These are phyloP conservation scores for Plasmodium malariae DNA, from an alignment of 169 alveolate genomes.

Conservation along the genomic window DNA sequence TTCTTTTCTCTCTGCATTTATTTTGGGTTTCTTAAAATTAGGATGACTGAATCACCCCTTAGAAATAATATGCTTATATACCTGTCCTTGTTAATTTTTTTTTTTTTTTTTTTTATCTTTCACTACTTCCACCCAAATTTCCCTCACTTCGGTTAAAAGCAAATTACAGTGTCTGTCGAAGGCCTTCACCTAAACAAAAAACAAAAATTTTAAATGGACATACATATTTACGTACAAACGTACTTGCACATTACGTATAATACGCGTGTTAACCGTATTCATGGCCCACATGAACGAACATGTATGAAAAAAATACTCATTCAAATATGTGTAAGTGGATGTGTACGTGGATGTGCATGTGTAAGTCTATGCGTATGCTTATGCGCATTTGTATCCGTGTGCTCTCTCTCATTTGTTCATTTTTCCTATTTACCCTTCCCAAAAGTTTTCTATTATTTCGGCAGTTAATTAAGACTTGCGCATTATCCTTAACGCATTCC, in stretches of 20 bases:
- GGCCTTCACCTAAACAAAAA: slow-evolving; percentile 92
- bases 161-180: slow-evolving; percentile 98
- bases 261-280: no score
- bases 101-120: slow-evolving; percentile 92
- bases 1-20: slow-evolving; percentile 72
- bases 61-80: slow-evolving; percentile 96
- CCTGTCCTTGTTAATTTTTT: slow-evolving; percentile 95
- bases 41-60: slow-evolving; percentile 98
- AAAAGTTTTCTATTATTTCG: slow-evolving; percentile 97
- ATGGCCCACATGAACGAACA: no score
- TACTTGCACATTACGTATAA: no score
- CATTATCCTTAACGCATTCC: slow-evolving; percentile 96
- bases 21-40: slow-evolving; percentile 96
- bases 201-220: background rate
- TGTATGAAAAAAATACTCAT: no score
- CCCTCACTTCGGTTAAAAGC: slow-evolving; percentile 97
- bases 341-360: background rate
- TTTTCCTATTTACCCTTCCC: slow-evolving; percentile 92
- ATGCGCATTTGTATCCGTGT: background rate
- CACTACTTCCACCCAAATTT: slow-evolving; percentile 97
- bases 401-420: background rate
- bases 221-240: no score
- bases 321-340: no score
- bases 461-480: slow-evolving; percentile 96
- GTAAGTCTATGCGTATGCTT: background rate